Percentiles rank a stretch among this genome's conserved stretches.
Evolutionary conservation across 257 asterid genomes (phyloP).

Genomic region (Petunia secreta): DNA sequence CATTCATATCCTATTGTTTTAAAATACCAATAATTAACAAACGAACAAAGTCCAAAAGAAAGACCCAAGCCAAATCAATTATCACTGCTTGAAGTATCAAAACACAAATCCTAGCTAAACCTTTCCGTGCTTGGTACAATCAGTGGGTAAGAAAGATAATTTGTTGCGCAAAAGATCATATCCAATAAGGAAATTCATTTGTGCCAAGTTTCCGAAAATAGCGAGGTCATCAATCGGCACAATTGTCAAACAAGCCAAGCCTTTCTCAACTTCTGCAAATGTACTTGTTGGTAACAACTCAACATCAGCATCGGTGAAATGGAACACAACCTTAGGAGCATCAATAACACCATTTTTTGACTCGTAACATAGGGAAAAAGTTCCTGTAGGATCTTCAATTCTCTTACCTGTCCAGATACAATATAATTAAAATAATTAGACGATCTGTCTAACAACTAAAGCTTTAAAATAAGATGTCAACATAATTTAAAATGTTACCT

Average conservation of each 20-base stretch:
- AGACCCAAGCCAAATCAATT: neutral
- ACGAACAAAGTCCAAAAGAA: no score
- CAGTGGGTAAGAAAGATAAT: slow-evolving; percentile 43
- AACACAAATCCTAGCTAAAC: neutral
- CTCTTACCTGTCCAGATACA: neutral
- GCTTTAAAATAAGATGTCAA: neutral
- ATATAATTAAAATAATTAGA: neutral
- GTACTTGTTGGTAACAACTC: slow-evolving; percentile 34
- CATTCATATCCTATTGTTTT: no score
- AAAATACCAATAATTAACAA: neutral
- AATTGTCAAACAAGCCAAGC: slow-evolving; percentile 44
- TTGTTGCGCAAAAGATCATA: slow-evolving; percentile 49
- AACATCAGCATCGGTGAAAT: slow-evolving; percentile 55
- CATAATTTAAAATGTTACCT: neutral
- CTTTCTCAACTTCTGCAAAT: slow-evolving; percentile 46
- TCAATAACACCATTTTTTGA: neutral
- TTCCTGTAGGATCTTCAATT: neutral
- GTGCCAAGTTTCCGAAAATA: slow-evolving; percentile 55
- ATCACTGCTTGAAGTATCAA: neutral
- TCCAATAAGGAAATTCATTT: slow-evolving; percentile 48
- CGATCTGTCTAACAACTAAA: neutral
- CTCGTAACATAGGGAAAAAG: slow-evolving; percentile 43
- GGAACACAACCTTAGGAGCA: slow-evolving; percentile 39
- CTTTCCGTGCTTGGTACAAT: slow-evolving; percentile 40
- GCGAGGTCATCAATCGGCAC: slow-evolving; percentile 35